Conservation (phyloP, 2,329 filamentous ascomycete genomes). For the Penicillium sp. region DNA sequence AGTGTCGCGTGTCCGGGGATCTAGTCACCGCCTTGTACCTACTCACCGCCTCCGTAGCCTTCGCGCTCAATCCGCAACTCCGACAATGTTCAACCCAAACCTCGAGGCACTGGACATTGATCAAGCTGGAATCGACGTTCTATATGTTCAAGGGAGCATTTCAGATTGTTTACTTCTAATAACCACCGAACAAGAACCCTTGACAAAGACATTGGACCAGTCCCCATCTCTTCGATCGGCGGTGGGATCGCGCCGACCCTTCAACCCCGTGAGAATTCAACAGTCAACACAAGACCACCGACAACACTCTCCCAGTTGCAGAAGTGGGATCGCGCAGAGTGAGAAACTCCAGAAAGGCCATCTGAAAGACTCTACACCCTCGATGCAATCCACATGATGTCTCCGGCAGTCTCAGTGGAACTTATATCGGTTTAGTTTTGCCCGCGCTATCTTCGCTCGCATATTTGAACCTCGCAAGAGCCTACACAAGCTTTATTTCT, state of each 20-base stretch:
- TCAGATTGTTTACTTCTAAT: background rate
- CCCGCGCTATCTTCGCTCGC: conserved; percentile 11
- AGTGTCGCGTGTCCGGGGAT: background rate
- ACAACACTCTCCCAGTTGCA: background rate
- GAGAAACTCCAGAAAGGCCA: background rate
- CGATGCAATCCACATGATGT: conserved; percentile 15
- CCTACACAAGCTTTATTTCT: background rate
- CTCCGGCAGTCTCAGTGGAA: conserved; percentile 8
- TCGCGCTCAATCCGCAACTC: conserved; percentile 4
- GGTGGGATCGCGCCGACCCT: conserved; percentile 3
- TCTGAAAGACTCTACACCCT: background rate
- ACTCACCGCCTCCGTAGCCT: conserved; percentile 2
- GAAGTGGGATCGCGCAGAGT: background rate
- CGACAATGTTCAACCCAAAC: background rate
- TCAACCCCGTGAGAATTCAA: background rate
- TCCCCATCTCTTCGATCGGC: background rate
- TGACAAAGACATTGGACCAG: background rate
- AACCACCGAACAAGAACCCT: background rate
- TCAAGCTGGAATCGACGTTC: background rate
- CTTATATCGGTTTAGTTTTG: conserved; percentile 13
- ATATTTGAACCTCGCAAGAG: conserved; percentile 6
- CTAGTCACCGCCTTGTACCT: background rate
- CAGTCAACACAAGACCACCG: background rate
- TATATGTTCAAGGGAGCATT: background rate
- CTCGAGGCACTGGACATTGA: background rate